Conservation (phyloP, 176 grass and related monocot species). For the Ensete ventricosum region DNA sequence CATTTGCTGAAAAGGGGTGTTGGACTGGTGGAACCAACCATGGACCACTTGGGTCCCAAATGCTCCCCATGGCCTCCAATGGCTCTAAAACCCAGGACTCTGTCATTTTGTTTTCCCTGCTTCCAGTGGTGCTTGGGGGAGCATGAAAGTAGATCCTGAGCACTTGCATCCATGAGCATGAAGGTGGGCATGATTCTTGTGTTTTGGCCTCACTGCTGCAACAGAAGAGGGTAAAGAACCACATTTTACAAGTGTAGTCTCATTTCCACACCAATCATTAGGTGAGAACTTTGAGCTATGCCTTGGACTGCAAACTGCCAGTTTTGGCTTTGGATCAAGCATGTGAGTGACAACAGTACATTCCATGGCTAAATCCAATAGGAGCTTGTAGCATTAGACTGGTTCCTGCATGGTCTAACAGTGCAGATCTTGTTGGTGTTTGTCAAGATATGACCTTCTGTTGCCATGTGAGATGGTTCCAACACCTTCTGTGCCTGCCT, state of each 20-base stretch:
- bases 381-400: background rate
- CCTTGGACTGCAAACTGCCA: background rate
- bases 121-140: background rate
- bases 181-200: background rate
- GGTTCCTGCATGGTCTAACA: background rate
- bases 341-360: background rate
- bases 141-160: background rate
- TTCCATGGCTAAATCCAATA: background rate
- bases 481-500: too few species aligned
- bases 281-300: background rate
- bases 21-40: background rate
- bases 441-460: background rate
- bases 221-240: background rate
- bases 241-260: background rate
- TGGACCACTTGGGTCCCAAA: background rate
- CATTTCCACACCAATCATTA: background rate
- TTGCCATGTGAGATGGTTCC: background rate
- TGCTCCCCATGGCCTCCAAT: background rate
- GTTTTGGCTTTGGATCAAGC: background rate
- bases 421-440: background rate
- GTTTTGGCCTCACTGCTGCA: background rate
- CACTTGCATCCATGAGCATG: background rate
- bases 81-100: background rate
- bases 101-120: background rate
- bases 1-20: background rate